phyloP scores from a whole-genome alignment of 1,284 basidiomycete genomes.

The Grifola frondosa region DNA sequence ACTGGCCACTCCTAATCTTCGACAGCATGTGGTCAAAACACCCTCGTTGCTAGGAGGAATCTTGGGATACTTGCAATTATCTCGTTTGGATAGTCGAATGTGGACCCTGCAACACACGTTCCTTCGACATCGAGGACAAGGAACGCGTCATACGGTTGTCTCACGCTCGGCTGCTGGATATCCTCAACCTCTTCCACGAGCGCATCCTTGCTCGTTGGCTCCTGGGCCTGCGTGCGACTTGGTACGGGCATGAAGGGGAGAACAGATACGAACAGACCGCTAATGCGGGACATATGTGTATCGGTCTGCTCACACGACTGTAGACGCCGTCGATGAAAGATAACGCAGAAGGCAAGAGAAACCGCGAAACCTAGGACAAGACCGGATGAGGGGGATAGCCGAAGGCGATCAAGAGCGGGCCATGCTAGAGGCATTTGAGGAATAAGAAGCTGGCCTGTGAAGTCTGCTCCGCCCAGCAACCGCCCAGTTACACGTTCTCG shows the following conservation, averaged over 20 bases:
- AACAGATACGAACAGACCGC: neutral
- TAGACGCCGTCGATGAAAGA: slow-evolving; percentile 7
- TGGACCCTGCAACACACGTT: slow-evolving; percentile 67
- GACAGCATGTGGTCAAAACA: slow-evolving; percentile 2
- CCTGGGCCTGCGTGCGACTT: neutral
- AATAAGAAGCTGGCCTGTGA: too few species aligned
- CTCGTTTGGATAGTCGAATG: slow-evolving; percentile 65
- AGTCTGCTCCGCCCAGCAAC: too few species aligned
- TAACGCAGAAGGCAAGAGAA: slow-evolving; percentile 5
- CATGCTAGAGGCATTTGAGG: slow-evolving; percentile 10
- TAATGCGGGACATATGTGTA: too few species aligned
- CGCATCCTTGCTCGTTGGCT: neutral
- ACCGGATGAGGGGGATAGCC: slow-evolving; percentile 1
- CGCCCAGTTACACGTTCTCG: too few species aligned
- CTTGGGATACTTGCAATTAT: slow-evolving; percentile 71
- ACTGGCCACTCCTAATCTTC: slow-evolving; percentile 79
- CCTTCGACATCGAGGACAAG: slow-evolving; percentile 88
- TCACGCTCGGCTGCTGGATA: slow-evolving; percentile 27
- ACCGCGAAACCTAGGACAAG: neutral
- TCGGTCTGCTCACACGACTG: slow-evolving; percentile 16
- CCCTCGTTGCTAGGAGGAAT: neutral
- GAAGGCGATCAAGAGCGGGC: slow-evolving; percentile 1
- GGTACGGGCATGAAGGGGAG: slow-evolving; percentile 4
- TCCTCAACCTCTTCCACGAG: neutral
- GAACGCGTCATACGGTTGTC: slow-evolving; percentile 69